A percentile compares a stretch with the other conserved stretches of the same genome.
phyloP scores from a whole-genome alignment of 352 stramenopile genomes.

The Blastocystis sp. region DNA sequence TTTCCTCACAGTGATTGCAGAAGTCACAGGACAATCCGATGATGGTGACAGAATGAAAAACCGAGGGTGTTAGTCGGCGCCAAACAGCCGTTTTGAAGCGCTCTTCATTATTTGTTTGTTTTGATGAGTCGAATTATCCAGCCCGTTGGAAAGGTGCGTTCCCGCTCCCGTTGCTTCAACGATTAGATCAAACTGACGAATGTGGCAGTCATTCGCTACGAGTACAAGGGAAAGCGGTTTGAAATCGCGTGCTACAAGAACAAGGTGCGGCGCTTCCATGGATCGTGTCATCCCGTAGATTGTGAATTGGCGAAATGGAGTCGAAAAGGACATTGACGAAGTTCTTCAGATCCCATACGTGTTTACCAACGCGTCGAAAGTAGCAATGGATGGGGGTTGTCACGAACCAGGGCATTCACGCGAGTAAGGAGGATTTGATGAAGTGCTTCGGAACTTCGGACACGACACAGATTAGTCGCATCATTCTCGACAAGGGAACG shows the following conservation, averaged over 20 bases:
- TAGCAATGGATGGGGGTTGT: conserved; percentile 30
- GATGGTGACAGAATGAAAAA: too few species aligned
- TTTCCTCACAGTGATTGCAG: too few species aligned
- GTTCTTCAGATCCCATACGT: conserved; percentile 93
- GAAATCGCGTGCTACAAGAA: conserved; percentile 98
- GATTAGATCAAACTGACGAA: conserved; percentile 83
- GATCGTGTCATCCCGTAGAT: not conserved
- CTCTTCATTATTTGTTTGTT: conserved; percentile 10
- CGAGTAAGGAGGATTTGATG: conserved; percentile 87
- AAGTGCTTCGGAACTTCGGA: conserved; percentile 88
- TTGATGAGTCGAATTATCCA: conserved; percentile 51
- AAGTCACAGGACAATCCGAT: too few species aligned
- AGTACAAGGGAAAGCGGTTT: conserved; percentile 90
- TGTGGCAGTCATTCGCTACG: conserved; percentile 90
- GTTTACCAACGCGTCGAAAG: conserved; percentile 94
- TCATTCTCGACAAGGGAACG: conserved; percentile 91
- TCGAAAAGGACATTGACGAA: conserved; percentile 94
- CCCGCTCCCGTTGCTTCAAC: not conserved
- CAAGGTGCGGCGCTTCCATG: conserved; percentile 75
- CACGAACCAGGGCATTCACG: conserved; percentile 83
- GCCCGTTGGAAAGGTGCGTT: conserved; percentile 49
- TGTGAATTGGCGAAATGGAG: conserved; percentile 92
- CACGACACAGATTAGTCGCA: conserved; percentile 83
- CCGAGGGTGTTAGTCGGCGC: too few species aligned
- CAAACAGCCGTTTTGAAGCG: not conserved